Percentiles rank a stretch among this genome's conserved stretches.
These are phyloP conservation scores for Nicotiana benthamiana DNA, from an alignment of 257 asterid genomes.

Conservation along the genomic window DNA sequence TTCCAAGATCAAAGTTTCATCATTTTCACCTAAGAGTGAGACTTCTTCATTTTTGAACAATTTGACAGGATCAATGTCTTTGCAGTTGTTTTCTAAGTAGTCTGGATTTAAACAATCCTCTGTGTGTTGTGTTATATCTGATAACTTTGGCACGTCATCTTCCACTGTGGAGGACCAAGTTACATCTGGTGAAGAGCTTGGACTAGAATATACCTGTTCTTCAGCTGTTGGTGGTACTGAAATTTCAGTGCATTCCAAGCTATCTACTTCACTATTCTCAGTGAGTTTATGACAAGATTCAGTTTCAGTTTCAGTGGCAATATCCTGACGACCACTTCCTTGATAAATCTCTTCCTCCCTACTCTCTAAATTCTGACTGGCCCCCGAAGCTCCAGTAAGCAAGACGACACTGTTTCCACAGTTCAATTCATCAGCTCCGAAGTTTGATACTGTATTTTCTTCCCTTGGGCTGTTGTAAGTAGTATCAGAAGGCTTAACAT, in stretches of 20 bases:
- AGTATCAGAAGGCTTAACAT: conserved; percentile 14
- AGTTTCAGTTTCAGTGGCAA: not conserved
- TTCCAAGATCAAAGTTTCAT: not conserved
- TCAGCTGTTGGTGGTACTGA: conserved; percentile 13
- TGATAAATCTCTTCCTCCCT: conserved; percentile 23
- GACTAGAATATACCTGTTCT: not conserved
- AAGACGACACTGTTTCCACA: not conserved
- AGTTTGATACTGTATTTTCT: conserved; percentile 6
- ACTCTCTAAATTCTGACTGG: conserved; percentile 12
- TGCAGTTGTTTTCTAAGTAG: conserved; percentile 12
- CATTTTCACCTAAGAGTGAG: conserved; percentile 8
- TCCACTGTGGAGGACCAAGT: conserved; percentile 11
- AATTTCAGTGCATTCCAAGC: not conserved
- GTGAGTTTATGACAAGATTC: conserved; percentile 9
- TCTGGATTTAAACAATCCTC: conserved; percentile 10
- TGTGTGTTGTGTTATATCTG: conserved; percentile 8
- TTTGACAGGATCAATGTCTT: conserved; percentile 14
- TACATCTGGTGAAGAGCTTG: conserved; percentile 5
- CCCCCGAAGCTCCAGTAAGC: conserved; percentile 6
- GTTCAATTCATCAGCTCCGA: conserved; percentile 11
- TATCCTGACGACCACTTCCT: conserved; percentile 7
- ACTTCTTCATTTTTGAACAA: conserved; percentile 19
- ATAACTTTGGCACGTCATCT: conserved; percentile 15
- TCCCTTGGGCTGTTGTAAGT: not conserved
- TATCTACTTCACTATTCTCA: conserved; percentile 16